These are phyloP conservation scores for Kodamaea ohmeri DNA, from an alignment of 1,139 yeast species.

Conservation along the genomic window DNA sequence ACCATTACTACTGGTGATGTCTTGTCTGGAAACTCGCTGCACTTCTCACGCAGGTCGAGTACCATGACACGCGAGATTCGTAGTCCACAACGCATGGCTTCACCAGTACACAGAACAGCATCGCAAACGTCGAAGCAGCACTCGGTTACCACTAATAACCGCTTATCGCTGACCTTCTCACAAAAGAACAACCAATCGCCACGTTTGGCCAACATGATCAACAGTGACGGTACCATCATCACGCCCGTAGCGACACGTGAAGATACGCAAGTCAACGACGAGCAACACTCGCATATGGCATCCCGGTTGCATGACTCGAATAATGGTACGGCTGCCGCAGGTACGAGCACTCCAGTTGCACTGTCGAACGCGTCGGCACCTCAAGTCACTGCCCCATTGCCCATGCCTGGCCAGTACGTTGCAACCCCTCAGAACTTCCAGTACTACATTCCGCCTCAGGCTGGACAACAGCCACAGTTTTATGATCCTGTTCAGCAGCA, in stretches of 20 bases:
- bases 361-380: neutral
- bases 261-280: conserved; percentile 8
- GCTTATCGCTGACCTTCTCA: conserved; percentile 41
- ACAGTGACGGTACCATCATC: conserved; percentile 48
- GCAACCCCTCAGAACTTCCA: conserved; percentile 16
- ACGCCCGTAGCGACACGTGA: conserved; percentile 39
- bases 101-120: conserved; percentile 6
- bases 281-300: neutral
- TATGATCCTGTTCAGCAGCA: conserved; percentile 50
- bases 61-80: conserved; percentile 13
- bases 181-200: conserved; percentile 36
- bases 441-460: conserved; percentile 17
- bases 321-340: neutral
- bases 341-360: neutral
- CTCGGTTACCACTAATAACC: conserved; percentile 25
- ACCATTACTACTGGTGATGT: conserved; percentile 8
- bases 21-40: conserved; percentile 8
- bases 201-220: conserved; percentile 42
- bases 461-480: conserved; percentile 32
- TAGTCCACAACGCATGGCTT: neutral
- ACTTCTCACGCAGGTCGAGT: conserved; percentile 32
- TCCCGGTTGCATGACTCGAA: neutral
- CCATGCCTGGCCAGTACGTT: conserved; percentile 13
- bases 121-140: conserved; percentile 22
- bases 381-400: conserved; percentile 7